Evolutionary conservation across 2,329 filamentous ascomycete genomes (phyloP).

Genomic region (Aspergillus quadrilineatus): DNA sequence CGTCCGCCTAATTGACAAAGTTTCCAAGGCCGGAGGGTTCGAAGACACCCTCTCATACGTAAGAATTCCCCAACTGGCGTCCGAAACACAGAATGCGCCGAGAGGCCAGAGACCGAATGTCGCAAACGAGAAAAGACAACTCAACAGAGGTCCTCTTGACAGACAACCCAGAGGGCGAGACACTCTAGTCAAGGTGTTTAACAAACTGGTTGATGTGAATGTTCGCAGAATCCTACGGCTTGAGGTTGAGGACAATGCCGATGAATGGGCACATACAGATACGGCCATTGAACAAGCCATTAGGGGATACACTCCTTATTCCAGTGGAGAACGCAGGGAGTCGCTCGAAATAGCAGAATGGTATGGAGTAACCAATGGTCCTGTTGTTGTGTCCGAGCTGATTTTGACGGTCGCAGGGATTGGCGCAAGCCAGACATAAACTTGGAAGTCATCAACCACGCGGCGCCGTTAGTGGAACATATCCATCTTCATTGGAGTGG

Average conservation of each 20-base stretch:
- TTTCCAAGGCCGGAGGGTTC: slow-evolving; percentile 1
- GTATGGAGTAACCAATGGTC: neutral
- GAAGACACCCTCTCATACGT: slow-evolving; percentile 7
- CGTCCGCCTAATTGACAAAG: neutral
- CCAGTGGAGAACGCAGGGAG: neutral
- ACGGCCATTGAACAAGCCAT: slow-evolving; percentile 7
- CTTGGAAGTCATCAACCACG: neutral
- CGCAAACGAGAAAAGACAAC: neutral
- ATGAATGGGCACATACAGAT: slow-evolving; percentile 6
- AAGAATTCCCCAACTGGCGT: neutral
- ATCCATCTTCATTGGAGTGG: slow-evolving; percentile 12
- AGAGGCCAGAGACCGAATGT: neutral
- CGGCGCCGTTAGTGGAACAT: neutral
- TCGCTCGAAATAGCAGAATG: slow-evolving; percentile 1
- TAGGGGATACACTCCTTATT: neutral
- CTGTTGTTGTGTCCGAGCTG: neutral
- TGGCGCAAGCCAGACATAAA: slow-evolving; percentile 10
- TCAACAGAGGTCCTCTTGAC: neutral
- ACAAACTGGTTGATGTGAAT: slow-evolving; percentile 1
- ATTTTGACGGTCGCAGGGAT: neutral
- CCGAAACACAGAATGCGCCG: neutral
- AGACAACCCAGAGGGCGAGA: neutral
- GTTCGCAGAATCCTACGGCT: neutral
- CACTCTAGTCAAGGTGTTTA: neutral
- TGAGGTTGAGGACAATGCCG: slow-evolving; percentile 3